phyloP scores from a whole-genome alignment of 2,329 filamentous ascomycete species.

The Chaetomium sp. region DNA sequence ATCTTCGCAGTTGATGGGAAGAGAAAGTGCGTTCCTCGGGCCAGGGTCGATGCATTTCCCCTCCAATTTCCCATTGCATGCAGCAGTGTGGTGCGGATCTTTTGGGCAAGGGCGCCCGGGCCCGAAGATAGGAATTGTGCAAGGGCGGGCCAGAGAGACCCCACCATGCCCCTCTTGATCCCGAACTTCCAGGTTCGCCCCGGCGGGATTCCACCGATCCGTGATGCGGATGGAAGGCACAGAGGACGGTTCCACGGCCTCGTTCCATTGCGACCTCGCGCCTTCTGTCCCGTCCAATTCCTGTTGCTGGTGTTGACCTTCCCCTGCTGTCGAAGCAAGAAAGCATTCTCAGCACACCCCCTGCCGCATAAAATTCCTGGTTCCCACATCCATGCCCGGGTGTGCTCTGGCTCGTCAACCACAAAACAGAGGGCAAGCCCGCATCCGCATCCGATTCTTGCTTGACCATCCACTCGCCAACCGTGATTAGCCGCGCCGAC shows the following conservation, averaged over 20 bases:
- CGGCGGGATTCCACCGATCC: slow-evolving; percentile 3
- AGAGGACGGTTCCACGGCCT: not conserved
- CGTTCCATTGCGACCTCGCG: not conserved
- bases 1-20: not conserved
- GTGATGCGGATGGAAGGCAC: slow-evolving; percentile 7
- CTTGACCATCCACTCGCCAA: not conserved
- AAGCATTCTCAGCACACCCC: not conserved
- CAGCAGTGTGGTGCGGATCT: not conserved
- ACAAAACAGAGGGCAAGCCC: slow-evolving; percentile 7
- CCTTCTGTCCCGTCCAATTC: not conserved
- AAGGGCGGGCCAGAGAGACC: slow-evolving; percentile 3
- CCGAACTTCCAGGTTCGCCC: slow-evolving; percentile 2
- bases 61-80: slow-evolving; percentile 15
- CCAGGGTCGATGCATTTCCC: slow-evolving; percentile 7
- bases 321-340: not conserved
- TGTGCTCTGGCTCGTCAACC: slow-evolving; percentile 1
- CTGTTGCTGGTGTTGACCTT: not conserved
- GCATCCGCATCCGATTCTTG: not conserved
- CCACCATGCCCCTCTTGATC: slow-evolving; percentile 13
- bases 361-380: slow-evolving; percentile 1
- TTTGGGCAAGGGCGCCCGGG: not conserved
- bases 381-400: not conserved
- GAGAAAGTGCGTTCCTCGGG: too few species aligned
- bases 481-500: slow-evolving; percentile 4
- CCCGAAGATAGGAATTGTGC: not conserved